phyloP scores from a whole-genome alignment of 257 asterid genomes.

The Petunia axillaris region DNA sequence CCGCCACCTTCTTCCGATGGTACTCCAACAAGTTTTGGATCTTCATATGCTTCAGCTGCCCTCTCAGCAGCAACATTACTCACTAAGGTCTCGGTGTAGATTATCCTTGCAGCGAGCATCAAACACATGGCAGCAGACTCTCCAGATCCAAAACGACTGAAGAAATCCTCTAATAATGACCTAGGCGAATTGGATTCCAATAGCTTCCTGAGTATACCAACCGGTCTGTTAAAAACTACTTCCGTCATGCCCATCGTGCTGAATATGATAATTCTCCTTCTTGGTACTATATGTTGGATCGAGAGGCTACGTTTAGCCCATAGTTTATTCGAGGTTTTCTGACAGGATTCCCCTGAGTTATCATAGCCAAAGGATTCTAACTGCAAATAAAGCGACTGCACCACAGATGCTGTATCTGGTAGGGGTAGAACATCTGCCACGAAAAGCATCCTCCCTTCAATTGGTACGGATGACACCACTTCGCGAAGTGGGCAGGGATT shows the following conservation, averaged over 20 bases:
- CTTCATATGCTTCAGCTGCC: slow-evolving; percentile 99
- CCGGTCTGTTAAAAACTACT: slow-evolving; percentile 89
- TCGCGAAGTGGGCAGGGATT: slow-evolving; percentile 88
- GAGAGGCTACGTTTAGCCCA: slow-evolving; percentile 95
- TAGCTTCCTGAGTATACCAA: slow-evolving; percentile 79
- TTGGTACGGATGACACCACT: slow-evolving; percentile 76
- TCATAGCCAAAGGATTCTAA: slow-evolving; percentile 64
- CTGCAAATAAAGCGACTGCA: slow-evolving; percentile 85
- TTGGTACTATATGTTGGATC: slow-evolving; percentile 86
- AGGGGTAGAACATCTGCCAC: slow-evolving; percentile 86
- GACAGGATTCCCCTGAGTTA: slow-evolving; percentile 68
- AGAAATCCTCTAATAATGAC: slow-evolving; percentile 83
- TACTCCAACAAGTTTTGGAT: slow-evolving; percentile 92
- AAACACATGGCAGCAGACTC: slow-evolving; percentile 96
- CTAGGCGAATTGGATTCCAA: slow-evolving; percentile 85
- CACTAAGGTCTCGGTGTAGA: slow-evolving; percentile 61
- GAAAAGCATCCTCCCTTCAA: slow-evolving; percentile 93
- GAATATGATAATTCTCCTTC: slow-evolving; percentile 81
- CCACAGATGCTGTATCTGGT: slow-evolving; percentile 75
- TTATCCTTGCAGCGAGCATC: slow-evolving; percentile 84
- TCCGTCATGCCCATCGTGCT: slow-evolving; percentile 99
- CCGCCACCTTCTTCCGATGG: slow-evolving; percentile 95
- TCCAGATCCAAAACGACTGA: slow-evolving; percentile 88
- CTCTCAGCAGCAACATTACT: slow-evolving; percentile 80
- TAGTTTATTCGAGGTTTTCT: slow-evolving; percentile 67